Evolutionary conservation across 192 early-diverging fungal genomes (phyloP), one percentile per base, ranked within the genome.

Genomic region (Coemansia sp.): DNA sequence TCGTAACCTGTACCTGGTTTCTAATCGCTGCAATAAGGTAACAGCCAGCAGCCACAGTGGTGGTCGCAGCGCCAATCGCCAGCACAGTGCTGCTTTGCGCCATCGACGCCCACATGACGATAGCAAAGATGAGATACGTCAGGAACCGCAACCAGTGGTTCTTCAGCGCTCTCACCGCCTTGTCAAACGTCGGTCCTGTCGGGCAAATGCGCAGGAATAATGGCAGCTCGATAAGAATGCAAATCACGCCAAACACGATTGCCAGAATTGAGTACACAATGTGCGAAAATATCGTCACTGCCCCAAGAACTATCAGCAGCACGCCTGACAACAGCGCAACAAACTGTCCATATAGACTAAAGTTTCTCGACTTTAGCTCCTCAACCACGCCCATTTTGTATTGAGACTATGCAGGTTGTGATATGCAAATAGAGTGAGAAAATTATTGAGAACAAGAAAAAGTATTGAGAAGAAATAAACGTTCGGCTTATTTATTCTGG

Each of bases 31-130:
- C 75, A 19, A 83, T 60, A 2, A 76, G 53, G 57, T 83, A 83
- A 69, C 72, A 78, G 21, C 16, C 41, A 17, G 72, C 72, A 4
- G 82, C 65, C 50, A 83, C 14, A 21, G 82, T 79, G 6, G 72
- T 59, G 4, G 77, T 75, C 1, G 62, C 67, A 4, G 82, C 82
- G 2, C 75, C 82, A 59, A 83, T 72, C 7, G 68, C 76, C 56
- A 83, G 64, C 1, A 83, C 55, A 1, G 75, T 70, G 37, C 75
- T 71, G 64, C 68, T 62, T 53, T 75, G 68, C 6, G 82, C 68
- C 58, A 83, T 57, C 57, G 82, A 83, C 41, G 82, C 68, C 82
- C 82, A 83, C 75, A 79, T 83, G 27, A 83, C 67, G 10, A 67
- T 60, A 1, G 82, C 72, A 73, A 83, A 83, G n/a, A 71, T 63